phyloP scores from a whole-genome alignment of 1,139 yeast species.

The Blastobotrys proliferans region DNA sequence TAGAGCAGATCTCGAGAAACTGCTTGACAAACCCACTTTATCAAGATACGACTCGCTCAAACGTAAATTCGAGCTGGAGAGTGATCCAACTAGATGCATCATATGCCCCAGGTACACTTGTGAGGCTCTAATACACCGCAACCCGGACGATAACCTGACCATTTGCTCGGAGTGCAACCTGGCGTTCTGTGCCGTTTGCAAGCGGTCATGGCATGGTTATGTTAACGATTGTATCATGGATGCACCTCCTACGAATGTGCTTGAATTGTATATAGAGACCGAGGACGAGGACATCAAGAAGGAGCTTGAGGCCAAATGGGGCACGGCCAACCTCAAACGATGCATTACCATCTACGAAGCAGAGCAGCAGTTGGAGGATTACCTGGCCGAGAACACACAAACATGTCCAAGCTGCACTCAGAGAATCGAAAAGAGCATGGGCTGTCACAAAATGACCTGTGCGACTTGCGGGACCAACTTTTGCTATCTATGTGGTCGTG shows the following conservation, averaged over 20 bases:
- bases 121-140: slow-evolving; percentile 46
- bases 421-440: slow-evolving; percentile 57
- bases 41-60: slow-evolving; percentile 39
- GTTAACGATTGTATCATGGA: slow-evolving; percentile 44
- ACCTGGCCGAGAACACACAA: slow-evolving; percentile 45
- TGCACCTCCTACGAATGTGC: slow-evolving; percentile 42
- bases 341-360: slow-evolving; percentile 47
- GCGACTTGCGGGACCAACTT: slow-evolving; percentile 47
- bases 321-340: slow-evolving; percentile 42
- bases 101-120: slow-evolving; percentile 51
- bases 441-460: slow-evolving; percentile 68
- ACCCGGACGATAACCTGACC: slow-evolving; percentile 48
- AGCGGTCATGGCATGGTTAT: slow-evolving; percentile 64
- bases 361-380: slow-evolving; percentile 46
- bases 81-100: slow-evolving; percentile 49
- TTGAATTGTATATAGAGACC: slow-evolving; percentile 43
- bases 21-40: slow-evolving; percentile 38
- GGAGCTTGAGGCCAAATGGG: slow-evolving; percentile 48
- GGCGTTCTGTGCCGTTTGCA: slow-evolving; percentile 59
- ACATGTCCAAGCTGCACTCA: slow-evolving; percentile 56
- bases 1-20: slow-evolving; percentile 29
- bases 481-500: slow-evolving; percentile 55
- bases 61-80: slow-evolving; percentile 42
- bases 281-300: slow-evolving; percentile 33
- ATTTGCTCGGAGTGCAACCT: slow-evolving; percentile 51